Percentiles rank a stretch among this genome's conserved stretches.
phyloP scores from a whole-genome alignment of 1,284 basidiomycete species.

The Cryptococcus wingfieldii region DNA sequence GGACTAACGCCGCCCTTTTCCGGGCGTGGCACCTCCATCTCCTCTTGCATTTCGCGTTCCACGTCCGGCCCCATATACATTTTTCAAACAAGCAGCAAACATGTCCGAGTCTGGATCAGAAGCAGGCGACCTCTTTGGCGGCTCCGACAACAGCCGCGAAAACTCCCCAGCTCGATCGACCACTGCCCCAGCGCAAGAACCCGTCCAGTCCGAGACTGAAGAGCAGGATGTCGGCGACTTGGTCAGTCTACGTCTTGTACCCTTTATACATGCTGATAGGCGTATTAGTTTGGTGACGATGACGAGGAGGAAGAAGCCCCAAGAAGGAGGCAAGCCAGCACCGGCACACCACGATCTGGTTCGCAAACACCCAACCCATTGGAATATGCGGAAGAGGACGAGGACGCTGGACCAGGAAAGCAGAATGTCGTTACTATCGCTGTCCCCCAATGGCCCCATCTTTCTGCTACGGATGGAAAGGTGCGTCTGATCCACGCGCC shows the following conservation, averaged over 20 bases:
- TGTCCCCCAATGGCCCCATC: constrained; percentile 37
- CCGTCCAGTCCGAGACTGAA: constrained; percentile 13
- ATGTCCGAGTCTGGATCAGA: constrained; percentile 35
- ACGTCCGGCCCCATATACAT: not conserved
- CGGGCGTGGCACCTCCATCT: constrained; percentile 14
- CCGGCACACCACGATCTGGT: constrained; percentile 12
- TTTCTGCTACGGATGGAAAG: constrained; percentile 42
- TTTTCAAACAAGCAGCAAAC: not conserved
- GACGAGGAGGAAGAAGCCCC: constrained; percentile 56
- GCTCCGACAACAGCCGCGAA: constrained; percentile 10
- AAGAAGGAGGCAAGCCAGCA: not conserved
- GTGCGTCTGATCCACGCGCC: constrained; percentile 26
- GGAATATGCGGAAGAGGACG: constrained; percentile 45
- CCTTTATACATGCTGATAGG: not conserved
- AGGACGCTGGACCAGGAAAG: constrained; percentile 20
- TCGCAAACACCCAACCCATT: constrained; percentile 29
- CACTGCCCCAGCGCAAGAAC: constrained; percentile 15
- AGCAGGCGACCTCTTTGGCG: constrained; percentile 38
- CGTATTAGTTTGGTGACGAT: constrained; percentile 69
- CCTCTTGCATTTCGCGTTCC: not conserved
- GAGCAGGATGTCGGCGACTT: constrained; percentile 24
- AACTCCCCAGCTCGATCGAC: not conserved
- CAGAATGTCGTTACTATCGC: constrained; percentile 32
- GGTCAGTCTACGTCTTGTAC: constrained; percentile 14
- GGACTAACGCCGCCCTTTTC: constrained; percentile 8